Conservation (phyloP, 2,329 filamentous ascomycete species). For the Hymenoscyphus scutula region DNA sequence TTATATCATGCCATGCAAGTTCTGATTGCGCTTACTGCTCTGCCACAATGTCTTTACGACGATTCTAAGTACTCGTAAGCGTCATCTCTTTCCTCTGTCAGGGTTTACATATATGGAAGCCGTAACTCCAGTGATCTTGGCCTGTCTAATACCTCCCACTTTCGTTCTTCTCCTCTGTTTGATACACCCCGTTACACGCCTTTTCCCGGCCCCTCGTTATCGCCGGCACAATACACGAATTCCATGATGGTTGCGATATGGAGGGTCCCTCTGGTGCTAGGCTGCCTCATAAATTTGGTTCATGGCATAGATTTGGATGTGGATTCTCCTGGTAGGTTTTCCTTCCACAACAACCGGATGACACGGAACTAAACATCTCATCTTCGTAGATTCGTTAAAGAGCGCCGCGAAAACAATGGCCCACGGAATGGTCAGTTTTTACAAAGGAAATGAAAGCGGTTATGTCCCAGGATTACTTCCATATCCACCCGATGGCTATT, state of each 20-base stretch:
- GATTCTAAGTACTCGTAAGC: not conserved
- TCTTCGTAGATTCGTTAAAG: slow-evolving; percentile 30
- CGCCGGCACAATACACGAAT: not conserved
- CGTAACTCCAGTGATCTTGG: not conserved
- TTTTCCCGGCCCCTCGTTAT: not conserved
- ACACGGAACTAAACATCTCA: slow-evolving; percentile 3
- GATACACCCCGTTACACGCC: not conserved
- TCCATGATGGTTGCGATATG: slow-evolving; percentile 8
- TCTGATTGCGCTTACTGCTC: not conserved
- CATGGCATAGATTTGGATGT: slow-evolving; percentile 16
- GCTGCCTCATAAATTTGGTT: not conserved
- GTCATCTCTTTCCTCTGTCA: not conserved
- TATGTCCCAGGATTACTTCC: slow-evolving; percentile 49
- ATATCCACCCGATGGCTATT: slow-evolving; percentile 34
- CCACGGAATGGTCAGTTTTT: slow-evolving; percentile 47
- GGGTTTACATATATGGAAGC: not conserved
- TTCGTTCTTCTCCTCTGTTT: slow-evolving; percentile 3
- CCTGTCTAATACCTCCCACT: not conserved
- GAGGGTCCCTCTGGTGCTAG: not conserved
- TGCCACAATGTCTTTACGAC: not conserved
- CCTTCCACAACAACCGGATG: not conserved
- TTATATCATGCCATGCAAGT: not conserved
- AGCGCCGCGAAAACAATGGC: slow-evolving; percentile 35
- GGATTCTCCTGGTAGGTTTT: slow-evolving; percentile 12
- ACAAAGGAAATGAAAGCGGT: slow-evolving; percentile 48